phyloP scores from a whole-genome alignment of 805 yeast genomes.

The Spathaspora passalidarum region DNA sequence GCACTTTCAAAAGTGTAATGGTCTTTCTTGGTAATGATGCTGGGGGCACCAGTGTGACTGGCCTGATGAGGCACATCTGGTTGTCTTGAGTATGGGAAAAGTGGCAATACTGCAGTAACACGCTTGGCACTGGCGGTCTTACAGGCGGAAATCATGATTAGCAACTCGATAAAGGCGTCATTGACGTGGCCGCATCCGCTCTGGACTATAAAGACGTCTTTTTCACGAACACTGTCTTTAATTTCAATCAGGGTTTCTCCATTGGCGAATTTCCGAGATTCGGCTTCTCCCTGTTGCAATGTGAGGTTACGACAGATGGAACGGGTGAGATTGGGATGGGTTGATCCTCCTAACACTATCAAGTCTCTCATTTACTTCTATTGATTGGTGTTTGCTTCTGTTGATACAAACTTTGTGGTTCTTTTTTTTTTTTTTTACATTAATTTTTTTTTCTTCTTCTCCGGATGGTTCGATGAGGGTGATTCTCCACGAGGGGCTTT shows the following conservation, averaged over 20 bases:
- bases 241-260: conserved; percentile 93
- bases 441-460: not conserved
- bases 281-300: conserved; percentile 66
- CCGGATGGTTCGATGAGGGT: not conserved
- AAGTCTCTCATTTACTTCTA: conserved; percentile 88
- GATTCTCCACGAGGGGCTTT: not conserved
- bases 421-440: not conserved
- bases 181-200: conserved; percentile 86
- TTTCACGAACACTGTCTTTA: conserved; percentile 87
- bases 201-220: conserved; percentile 90
- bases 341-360: conserved; percentile 84
- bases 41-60: conserved; percentile 67
- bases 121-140: conserved; percentile 86
- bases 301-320: conserved; percentile 75
- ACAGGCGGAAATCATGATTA: conserved; percentile 87
- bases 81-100: conserved; percentile 94
- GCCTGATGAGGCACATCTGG: conserved; percentile 85
- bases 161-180: conserved; percentile 77
- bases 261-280: conserved; percentile 66
- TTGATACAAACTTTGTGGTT: not conserved
- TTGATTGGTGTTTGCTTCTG: not conserved
- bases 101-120: conserved; percentile 88
- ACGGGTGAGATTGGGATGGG: conserved; percentile 76
- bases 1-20: conserved; percentile 49
- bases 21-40: conserved; percentile 28